phyloP scores from a whole-genome alignment of 352 stramenopile genomes.

The Pythium oligandrum region DNA sequence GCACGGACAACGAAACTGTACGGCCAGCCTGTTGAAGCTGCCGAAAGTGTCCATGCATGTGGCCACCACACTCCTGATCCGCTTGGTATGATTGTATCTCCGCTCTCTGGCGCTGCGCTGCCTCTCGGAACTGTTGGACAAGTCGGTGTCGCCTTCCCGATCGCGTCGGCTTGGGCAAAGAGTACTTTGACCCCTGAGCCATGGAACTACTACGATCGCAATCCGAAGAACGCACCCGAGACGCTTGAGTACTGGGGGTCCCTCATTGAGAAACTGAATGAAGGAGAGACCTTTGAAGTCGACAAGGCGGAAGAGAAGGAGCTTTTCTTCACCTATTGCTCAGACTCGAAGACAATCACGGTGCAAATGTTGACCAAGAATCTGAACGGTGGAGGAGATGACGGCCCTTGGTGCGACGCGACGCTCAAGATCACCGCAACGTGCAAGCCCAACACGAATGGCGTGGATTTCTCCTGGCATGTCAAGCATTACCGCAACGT shows the following conservation, averaged over 20 bases:
- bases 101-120: slow-evolving; percentile 40
- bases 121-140: slow-evolving; percentile 45
- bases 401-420: slow-evolving; percentile 11
- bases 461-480: slow-evolving; percentile 25
- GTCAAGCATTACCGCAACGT: slow-evolving; percentile 55
- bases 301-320: slow-evolving; percentile 29
- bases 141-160: slow-evolving; percentile 36
- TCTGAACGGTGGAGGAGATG: slow-evolving; percentile 1
- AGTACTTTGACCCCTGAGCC: slow-evolving; percentile 24
- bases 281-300: slow-evolving; percentile 34
- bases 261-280: slow-evolving; percentile 34
- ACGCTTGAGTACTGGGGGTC: slow-evolving; percentile 34
- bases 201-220: slow-evolving; percentile 32
- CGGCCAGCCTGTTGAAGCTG: slow-evolving; percentile 34
- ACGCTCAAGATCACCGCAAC: slow-evolving; percentile 21
- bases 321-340: slow-evolving; percentile 22
- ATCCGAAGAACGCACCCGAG: slow-evolving; percentile 25
- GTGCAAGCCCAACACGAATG: neutral
- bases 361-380: slow-evolving; percentile 44
- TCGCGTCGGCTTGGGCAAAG: slow-evolving; percentile 48
- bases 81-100: slow-evolving; percentile 41
- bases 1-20: slow-evolving; percentile 19
- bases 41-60: slow-evolving; percentile 61
- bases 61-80: slow-evolving; percentile 47
- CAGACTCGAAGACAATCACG: slow-evolving; percentile 23